phyloP scores from a whole-genome alignment of 2,329 filamentous ascomycete genomes.

The Colletotrichum cordylinicola region DNA sequence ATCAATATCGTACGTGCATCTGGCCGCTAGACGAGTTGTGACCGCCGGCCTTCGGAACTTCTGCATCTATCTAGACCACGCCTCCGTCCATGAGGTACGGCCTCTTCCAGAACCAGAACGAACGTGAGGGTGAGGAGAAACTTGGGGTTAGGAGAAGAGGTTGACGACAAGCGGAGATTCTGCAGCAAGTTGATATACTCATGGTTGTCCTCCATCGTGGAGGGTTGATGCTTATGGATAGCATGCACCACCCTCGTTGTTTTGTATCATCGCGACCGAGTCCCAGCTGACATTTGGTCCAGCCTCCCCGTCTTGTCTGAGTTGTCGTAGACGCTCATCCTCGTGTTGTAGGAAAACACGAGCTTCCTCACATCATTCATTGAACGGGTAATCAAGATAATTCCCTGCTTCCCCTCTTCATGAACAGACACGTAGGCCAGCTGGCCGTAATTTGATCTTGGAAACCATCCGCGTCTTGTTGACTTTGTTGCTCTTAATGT shows the following conservation, averaged over 20 bases:
- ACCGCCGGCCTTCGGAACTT: not conserved
- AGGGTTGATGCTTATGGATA: not conserved
- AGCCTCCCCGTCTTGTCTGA: no score
- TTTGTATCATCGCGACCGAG: no score
- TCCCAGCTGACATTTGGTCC: no score
- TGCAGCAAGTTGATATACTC: not conserved
- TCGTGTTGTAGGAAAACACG: no score
- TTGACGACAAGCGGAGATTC: not conserved
- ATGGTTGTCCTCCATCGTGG: not conserved
- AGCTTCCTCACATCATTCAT: no score
- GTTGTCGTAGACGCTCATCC: no score
- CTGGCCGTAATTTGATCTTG: not conserved
- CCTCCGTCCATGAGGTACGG: not conserved
- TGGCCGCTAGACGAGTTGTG: not conserved
- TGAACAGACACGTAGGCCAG: no score
- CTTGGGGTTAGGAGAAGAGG: not conserved
- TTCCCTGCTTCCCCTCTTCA: no score
- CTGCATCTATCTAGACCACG: not conserved
- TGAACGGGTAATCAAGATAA: no score
- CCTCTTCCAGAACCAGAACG: not conserved
- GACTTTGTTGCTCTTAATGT: not conserved
- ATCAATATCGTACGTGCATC: not conserved
- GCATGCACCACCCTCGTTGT: no score
- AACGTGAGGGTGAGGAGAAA: not conserved
- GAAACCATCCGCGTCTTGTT: not conserved